These are phyloP conservation scores for Chlamydomonas reinhardtii DNA, from an alignment of 163 green algal species.

Conservation along the genomic window DNA sequence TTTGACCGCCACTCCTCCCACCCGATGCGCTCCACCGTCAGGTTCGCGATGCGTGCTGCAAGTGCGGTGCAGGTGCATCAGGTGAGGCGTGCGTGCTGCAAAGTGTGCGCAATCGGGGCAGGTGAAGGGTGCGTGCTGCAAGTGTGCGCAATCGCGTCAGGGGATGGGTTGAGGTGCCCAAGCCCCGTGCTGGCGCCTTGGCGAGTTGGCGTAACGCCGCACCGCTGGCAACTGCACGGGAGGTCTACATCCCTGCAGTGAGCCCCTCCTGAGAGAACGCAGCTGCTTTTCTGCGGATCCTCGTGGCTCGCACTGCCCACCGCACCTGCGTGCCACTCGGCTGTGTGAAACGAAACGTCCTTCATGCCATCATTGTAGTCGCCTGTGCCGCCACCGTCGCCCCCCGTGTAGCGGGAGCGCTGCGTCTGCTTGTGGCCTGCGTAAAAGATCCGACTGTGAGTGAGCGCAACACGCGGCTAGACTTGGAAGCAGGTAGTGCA, in stretches of 20 bases:
- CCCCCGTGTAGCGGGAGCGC: slow-evolving; percentile 14
- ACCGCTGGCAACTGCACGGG: no score
- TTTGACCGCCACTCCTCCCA: slow-evolving; percentile 60
- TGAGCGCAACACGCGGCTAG: no score
- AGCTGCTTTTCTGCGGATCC: no score
- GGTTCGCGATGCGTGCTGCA: slow-evolving; percentile 44
- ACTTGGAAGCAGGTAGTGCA: no score
- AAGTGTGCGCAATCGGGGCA: no score
- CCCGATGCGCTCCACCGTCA: slow-evolving; percentile 43
- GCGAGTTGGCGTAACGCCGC: no score
- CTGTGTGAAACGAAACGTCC: slow-evolving; percentile 52
- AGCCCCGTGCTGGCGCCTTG: no score
- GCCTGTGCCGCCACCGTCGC: neutral
- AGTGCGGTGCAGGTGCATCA: neutral
- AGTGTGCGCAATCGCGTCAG: neutral
- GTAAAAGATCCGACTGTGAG: no score
- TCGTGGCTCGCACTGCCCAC: no score
- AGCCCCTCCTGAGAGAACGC: no score
- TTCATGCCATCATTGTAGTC: slow-evolving; percentile 10
- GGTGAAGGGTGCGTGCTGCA: slow-evolving; percentile 52
- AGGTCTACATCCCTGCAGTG: no score
- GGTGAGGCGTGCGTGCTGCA: slow-evolving; percentile 37
- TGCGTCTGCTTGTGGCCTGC: slow-evolving; percentile 34
- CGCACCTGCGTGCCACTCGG: slow-evolving; percentile 52
- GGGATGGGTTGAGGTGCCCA: no score